Percentiles rank a stretch among this genome's conserved stretches.
These are phyloP conservation scores for Psilocybe cyanescens DNA, from an alignment of 768 basidiomycete genomes.

Conservation along the genomic window DNA sequence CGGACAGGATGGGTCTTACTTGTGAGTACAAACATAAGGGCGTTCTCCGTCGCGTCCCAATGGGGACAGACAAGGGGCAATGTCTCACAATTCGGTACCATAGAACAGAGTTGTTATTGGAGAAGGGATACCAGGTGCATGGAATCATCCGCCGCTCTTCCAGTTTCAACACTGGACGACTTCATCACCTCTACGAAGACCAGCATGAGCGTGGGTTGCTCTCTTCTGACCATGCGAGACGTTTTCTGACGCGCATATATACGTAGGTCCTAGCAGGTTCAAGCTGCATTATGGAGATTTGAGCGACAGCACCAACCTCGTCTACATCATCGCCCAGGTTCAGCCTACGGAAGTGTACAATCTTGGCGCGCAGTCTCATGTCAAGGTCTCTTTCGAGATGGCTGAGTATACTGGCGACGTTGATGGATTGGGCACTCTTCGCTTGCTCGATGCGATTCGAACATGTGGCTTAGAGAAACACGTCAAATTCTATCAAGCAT, in stretches of 20 bases:
- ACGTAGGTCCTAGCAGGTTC: constrained; percentile 73
- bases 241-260: not conserved
- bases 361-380: constrained; percentile 96
- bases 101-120: constrained; percentile 82
- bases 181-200: constrained; percentile 93
- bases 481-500: constrained; percentile 96
- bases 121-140: constrained; percentile 91
- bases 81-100: constrained; percentile 7
- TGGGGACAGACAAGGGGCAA: not conserved
- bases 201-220: constrained; percentile 80
- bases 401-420: constrained; percentile 99
- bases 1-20: constrained; percentile 95
- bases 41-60: not conserved
- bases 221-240: constrained; percentile 3
- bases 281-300: constrained; percentile 92
- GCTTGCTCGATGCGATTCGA: constrained; percentile 93
- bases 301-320: constrained; percentile 95
- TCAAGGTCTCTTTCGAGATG: constrained; percentile 99
- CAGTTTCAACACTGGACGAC: constrained; percentile 95
- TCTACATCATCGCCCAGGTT: constrained; percentile 94
- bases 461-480: constrained; percentile 95
- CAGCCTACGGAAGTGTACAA: constrained; percentile 98
- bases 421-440: constrained; percentile 92
- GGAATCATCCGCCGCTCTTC: constrained; percentile 97
- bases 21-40: constrained; percentile 51